Evolutionary conservation across 306 rosid genomes (phyloP), one percentile per base, ranked within the genome.

Genomic region (Cucurbita argyrosperma): DNA sequence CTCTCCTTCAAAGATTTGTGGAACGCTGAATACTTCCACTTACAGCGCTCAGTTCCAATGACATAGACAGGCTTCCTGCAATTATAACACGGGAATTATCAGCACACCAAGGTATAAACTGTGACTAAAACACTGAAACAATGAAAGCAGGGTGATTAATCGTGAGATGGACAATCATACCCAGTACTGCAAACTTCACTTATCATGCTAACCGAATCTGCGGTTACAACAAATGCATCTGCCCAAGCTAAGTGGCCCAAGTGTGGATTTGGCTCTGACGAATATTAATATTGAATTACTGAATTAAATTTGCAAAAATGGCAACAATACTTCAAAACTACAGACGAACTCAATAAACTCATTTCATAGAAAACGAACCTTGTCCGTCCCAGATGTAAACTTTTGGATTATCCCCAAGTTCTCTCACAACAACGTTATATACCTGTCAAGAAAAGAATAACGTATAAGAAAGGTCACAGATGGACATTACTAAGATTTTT

Each of bases 111-210:
- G 46, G 9, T 3, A 49, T 11, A 67, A 21, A 67, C 40, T 5
- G 55, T 0, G 40, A 45, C 40, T 6, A 45, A 45, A 40, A 10
- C n/a, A 57, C 12, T 4, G 21, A 62, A 53, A 47, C 43, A 46
- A 58, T 42, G 13, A 73, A 76, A 78, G 47, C 51, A 62, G 23
- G 51, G 46, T 58, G 47, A 3, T 49, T 58, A 75, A 50, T 23
- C 56, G 26, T 68, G 74, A 46, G 56, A 68, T 30, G 43, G 74
- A 47, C 57, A 40, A 37, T 56, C 89, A 71, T 94, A 94, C 98
- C 98, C 98, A 7, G 98, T 90, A 88, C 96, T 89, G 91, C 97
- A 94, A 81, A 82, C 97, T 81, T 94, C 98, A 58, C 97, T 94
- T 75, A 88, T 89, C 90, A 80, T 77, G 79, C 92, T 90, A 74